Conservation (phyloP, 495 filamentous ascomycete genomes). For the Ascobolus immersus region DNA sequence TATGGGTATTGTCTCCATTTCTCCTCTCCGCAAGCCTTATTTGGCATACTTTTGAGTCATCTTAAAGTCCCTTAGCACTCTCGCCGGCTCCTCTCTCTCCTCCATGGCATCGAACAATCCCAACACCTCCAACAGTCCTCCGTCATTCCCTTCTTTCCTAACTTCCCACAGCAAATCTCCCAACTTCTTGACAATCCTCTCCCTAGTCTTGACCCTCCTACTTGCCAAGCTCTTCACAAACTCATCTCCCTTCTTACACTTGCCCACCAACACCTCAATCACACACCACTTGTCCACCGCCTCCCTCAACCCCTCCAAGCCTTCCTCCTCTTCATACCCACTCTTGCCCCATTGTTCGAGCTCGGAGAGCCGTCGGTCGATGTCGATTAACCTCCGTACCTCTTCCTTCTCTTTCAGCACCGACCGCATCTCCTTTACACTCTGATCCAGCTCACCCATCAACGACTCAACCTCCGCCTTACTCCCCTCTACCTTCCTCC, state of each 20-base stretch:
- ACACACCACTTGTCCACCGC: conserved; percentile 22
- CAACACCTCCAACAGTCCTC: conserved; percentile 40
- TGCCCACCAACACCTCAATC: conserved; percentile 18
- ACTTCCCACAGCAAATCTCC: conserved; percentile 53
- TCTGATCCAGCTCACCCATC: conserved; percentile 25
- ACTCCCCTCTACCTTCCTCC: conserved; percentile 43
- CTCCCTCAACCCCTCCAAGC: conserved; percentile 18
- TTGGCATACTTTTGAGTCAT: too few relatives aligned
- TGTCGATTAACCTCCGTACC: conserved; percentile 42
- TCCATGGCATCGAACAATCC: conserved; percentile 53
- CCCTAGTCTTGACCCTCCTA: conserved; percentile 33
- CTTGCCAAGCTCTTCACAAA: conserved; percentile 34
- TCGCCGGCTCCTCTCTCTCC: conserved; percentile 49
- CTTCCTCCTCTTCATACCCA: conserved; percentile 16
- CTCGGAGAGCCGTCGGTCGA: conserved; percentile 42
- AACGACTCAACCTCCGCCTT: conserved; percentile 28
- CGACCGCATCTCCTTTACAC: conserved; percentile 29
- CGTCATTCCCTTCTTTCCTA: conserved; percentile 24
- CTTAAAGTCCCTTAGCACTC: conserved; percentile 35
- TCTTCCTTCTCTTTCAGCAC: conserved; percentile 27
- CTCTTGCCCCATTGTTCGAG: conserved; percentile 29
- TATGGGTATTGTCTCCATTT: neutral
- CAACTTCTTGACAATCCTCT: conserved; percentile 64
- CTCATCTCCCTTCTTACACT: conserved; percentile 31
- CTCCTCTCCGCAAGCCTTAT: neutral